These are phyloP conservation scores for Decorospora gaudefroyi DNA, from an alignment of 2,329 filamentous ascomycete genomes.

Conservation along the genomic window DNA sequence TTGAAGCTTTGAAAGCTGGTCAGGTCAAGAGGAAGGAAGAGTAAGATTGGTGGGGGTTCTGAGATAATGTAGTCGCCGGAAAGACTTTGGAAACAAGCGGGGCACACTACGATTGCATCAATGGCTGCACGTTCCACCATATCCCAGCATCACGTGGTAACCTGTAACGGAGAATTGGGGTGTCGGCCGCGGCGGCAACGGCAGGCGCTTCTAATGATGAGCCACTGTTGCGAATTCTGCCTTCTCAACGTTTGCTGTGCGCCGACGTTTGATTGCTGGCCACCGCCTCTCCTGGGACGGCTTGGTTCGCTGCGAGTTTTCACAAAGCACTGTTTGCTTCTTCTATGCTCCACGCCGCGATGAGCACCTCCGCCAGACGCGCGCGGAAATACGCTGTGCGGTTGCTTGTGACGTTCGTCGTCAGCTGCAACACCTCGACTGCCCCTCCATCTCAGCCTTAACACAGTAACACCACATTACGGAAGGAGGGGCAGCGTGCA, in stretches of 20 bases:
- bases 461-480: slow-evolving; percentile 19
- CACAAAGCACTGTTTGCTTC: not conserved
- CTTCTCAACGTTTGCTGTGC: slow-evolving; percentile 11
- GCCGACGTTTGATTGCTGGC: slow-evolving; percentile 13
- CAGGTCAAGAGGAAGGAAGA: slow-evolving; percentile 29
- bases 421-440: not conserved
- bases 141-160: slow-evolving; percentile 12
- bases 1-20: slow-evolving; percentile 27
- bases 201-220: slow-evolving; percentile 10
- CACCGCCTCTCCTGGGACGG: slow-evolving; percentile 1
- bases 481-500: slow-evolving; percentile 23
- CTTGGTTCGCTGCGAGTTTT: slow-evolving; percentile 1
- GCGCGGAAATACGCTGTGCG: slow-evolving; percentile 23
- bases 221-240: slow-evolving; percentile 23
- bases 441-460: slow-evolving; percentile 27
- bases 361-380: slow-evolving; percentile 11
- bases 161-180: slow-evolving; percentile 14
- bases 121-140: slow-evolving; percentile 29
- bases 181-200: slow-evolving; percentile 41
- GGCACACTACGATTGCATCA: slow-evolving; percentile 38
- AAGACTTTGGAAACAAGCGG: slow-evolving; percentile 42
- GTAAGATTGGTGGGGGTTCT: slow-evolving; percentile 30
- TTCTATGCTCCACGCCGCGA: not conserved
- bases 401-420: slow-evolving; percentile 8
- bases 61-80: slow-evolving; percentile 45